A percentile compares a stretch with the other conserved stretches of the same genome.
Conservation (phyloP, 305 asterid genomes). For the Solanum hybrid region DNA sequence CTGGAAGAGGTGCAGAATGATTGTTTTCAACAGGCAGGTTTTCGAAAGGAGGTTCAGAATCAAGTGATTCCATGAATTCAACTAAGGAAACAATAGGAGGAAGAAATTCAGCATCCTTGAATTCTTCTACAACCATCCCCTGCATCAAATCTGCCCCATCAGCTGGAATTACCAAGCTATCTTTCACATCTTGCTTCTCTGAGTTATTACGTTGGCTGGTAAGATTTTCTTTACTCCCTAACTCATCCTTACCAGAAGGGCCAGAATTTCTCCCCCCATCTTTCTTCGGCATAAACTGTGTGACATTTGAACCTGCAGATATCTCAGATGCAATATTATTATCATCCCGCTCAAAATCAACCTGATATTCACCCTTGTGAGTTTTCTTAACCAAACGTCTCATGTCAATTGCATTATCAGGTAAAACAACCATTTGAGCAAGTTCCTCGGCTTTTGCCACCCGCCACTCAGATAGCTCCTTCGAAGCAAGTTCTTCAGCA, state of each 20-base stretch:
- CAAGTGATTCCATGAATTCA: conserved; percentile 95
- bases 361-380: conserved; percentile 95
- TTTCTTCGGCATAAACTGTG: conserved; percentile 27
- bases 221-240: conserved; percentile 29
- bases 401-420: conserved; percentile 76
- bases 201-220: conserved; percentile 29
- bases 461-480: conserved; percentile 96
- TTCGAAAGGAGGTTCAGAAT: conserved; percentile 89
- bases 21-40: conserved; percentile 43
- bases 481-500: conserved; percentile 98
- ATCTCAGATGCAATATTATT: conserved; percentile 46
- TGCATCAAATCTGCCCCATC: conserved; percentile 94
- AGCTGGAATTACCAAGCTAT: conserved; percentile 64
- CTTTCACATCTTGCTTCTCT: conserved; percentile 48
- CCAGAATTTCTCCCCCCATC: conserved; percentile 24
- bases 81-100: conserved; percentile 93
- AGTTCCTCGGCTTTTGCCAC: conserved; percentile 90
- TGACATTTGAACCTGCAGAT: conserved; percentile 48
- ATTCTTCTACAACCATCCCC: conserved; percentile 88
- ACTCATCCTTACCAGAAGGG: conserved; percentile 33
- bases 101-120: conserved; percentile 73
- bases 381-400: conserved; percentile 90
- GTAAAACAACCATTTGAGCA: conserved; percentile 88
- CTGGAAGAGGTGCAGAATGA: conserved; percentile 20
- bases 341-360: conserved; percentile 70